Conservation (phyloP, 495 filamentous ascomycete genomes). For the Astrothelium macrocarpum region DNA sequence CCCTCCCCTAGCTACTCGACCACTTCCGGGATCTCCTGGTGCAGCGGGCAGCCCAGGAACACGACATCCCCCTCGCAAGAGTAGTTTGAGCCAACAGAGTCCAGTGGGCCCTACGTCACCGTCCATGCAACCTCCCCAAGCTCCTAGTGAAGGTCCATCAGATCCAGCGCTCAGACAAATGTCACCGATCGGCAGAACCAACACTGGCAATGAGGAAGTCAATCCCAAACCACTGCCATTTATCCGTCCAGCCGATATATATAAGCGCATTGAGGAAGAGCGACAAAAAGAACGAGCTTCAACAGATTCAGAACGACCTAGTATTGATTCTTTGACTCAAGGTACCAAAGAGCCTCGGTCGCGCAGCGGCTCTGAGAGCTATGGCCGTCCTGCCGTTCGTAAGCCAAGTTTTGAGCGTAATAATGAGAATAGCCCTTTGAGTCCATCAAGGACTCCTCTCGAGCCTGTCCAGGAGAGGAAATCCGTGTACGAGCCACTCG, state of each 20-base stretch:
- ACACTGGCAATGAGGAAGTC: background rate
- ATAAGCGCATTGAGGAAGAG: constrained; percentile 62
- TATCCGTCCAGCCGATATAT: constrained; percentile 70
- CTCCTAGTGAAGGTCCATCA: constrained; percentile 9
- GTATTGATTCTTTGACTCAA: constrained; percentile 25
- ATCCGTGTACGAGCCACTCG: constrained; percentile 41
- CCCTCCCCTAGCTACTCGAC: constrained; percentile 28
- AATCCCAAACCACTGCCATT: constrained; percentile 48
- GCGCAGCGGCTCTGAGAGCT: constrained; percentile 17
- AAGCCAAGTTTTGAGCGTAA: constrained; percentile 19
- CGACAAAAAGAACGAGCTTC: constrained; percentile 44
- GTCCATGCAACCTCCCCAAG: background rate
- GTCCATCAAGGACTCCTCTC: constrained; percentile 27
- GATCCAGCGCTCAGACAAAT: constrained; percentile 14
- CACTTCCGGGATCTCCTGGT: constrained; percentile 17
- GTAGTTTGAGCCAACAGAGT: constrained; percentile 43
- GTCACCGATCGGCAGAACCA: constrained; percentile 13
- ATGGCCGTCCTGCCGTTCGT: constrained; percentile 13
- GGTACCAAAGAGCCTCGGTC: constrained; percentile 14
- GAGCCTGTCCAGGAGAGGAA: constrained; percentile 49
- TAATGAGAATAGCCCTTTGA: constrained; percentile 23
- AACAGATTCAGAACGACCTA: constrained; percentile 39
- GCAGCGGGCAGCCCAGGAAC: constrained; percentile 12
- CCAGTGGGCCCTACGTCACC: constrained; percentile 26
- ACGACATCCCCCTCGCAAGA: constrained; percentile 49